Percentiles rank a stretch among this genome's conserved stretches.
Evolutionary conservation across 495 filamentous ascomycete genomes (phyloP).

Genomic region (Clavariopsis aquatica): DNA sequence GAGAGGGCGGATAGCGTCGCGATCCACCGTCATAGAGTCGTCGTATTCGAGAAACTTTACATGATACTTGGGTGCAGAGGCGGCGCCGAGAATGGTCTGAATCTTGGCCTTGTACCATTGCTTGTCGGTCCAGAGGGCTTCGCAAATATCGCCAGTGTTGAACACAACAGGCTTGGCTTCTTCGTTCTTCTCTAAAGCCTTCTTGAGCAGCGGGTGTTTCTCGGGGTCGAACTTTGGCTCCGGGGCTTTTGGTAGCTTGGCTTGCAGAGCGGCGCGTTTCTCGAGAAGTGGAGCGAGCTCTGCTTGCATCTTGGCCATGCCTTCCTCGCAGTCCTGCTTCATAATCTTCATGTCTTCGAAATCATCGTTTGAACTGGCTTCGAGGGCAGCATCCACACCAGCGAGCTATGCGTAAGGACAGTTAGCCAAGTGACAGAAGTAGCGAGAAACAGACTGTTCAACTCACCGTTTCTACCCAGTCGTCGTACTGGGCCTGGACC

Average conservation of each 20-base stretch:
- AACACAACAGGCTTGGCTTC: slow-evolving; percentile 54
- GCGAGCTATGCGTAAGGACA: background rate
- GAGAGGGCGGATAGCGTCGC: slow-evolving; percentile 81
- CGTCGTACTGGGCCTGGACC: background rate
- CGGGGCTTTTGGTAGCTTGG: background rate
- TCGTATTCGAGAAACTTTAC: slow-evolving; percentile 92
- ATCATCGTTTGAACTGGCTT: too few relatives aligned
- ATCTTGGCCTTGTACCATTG: slow-evolving; percentile 91
- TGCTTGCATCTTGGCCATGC: background rate
- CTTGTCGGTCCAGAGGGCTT: slow-evolving; percentile 91
- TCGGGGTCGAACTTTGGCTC: slow-evolving; percentile 24
- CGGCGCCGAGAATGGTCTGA: slow-evolving; percentile 88
- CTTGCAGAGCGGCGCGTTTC: slow-evolving; percentile 7
- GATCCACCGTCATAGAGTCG: slow-evolving; percentile 79
- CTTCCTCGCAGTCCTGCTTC: background rate
- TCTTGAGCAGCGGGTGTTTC: slow-evolving; percentile 53
- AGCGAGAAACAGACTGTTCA: background rate
- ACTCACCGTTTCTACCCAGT: background rate
- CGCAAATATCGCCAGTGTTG: slow-evolving; percentile 83
- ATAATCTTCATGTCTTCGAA: background rate
- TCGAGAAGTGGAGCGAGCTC: background rate
- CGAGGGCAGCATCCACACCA: background rate
- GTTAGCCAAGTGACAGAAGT: background rate
- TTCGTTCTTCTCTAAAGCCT: slow-evolving; percentile 41
- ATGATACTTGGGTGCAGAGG: slow-evolving; percentile 82